Percentiles rank a stretch among this genome's conserved stretches.
phyloP scores from a whole-genome alignment of 805 yeast species.

The Cephaloascus fragrans region DNA sequence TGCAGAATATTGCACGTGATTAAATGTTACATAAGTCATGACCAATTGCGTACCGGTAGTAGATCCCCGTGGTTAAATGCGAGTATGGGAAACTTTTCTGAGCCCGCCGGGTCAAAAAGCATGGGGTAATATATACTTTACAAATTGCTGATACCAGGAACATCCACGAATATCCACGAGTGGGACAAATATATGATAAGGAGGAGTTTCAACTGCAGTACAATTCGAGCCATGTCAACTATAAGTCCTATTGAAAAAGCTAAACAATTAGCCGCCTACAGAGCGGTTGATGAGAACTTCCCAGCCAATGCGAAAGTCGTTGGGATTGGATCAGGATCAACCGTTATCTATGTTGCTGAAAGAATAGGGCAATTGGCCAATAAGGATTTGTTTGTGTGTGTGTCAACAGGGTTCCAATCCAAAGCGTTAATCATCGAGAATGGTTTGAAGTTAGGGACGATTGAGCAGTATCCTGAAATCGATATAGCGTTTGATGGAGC shows the following conservation, averaged over 20 bases:
- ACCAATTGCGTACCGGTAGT: too few relatives aligned
- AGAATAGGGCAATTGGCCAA: slow-evolving; percentile 64
- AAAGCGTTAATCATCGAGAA: slow-evolving; percentile 76
- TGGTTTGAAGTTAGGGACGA: slow-evolving; percentile 66
- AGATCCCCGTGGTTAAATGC: too few relatives aligned
- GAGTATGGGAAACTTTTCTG: too few relatives aligned
- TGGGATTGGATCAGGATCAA: slow-evolving; percentile 95
- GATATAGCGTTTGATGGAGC: slow-evolving; percentile 98
- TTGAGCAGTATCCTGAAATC: slow-evolving; percentile 73
- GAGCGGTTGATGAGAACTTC: slow-evolving; percentile 85
- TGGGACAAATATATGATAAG: too few relatives aligned
- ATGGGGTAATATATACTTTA: too few relatives aligned
- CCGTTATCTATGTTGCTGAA: slow-evolving; percentile 96
- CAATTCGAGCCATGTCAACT: slow-evolving; percentile 9
- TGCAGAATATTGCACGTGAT: too few relatives aligned
- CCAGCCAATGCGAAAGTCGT: slow-evolving; percentile 60
- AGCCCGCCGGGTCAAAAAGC: too few relatives aligned
- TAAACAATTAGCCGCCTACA: slow-evolving; percentile 83
- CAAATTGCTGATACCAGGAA: too few relatives aligned
- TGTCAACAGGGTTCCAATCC: slow-evolving; percentile 96
- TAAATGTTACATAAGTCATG: too few relatives aligned
- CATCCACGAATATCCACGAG: too few relatives aligned
- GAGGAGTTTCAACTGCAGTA: too few relatives aligned
- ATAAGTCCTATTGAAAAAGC: slow-evolving; percentile 55
- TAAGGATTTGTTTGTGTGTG: slow-evolving; percentile 56